Evolutionary conservation across 2,329 filamentous ascomycete species (phyloP).

Genomic region (Beauveria australis): DNA sequence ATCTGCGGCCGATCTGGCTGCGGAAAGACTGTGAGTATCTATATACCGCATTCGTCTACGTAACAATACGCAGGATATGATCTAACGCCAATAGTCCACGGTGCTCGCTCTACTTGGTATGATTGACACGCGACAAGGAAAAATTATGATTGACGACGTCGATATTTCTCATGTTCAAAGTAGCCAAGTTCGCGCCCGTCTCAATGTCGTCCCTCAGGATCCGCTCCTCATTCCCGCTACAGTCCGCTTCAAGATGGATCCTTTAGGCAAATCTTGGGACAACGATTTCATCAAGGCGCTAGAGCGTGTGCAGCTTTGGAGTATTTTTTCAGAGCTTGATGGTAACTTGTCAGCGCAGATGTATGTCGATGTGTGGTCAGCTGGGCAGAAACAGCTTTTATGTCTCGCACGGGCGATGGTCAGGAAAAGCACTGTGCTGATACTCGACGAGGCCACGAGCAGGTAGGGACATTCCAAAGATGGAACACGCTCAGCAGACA

Average conservation of each 20-base stretch:
- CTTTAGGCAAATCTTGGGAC: not conserved
- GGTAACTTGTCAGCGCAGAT: conserved; percentile 29
- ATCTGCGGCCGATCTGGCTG: not conserved
- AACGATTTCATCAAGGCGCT: not conserved
- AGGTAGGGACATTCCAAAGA: not conserved
- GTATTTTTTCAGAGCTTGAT: conserved; percentile 25
- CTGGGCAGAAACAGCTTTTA: conserved; percentile 38
- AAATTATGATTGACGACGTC: not conserved
- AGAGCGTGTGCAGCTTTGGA: conserved; percentile 17
- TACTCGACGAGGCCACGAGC: not conserved
- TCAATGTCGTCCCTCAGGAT: not conserved
- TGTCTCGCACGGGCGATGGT: conserved; percentile 29
- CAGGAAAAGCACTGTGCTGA: conserved; percentile 10
- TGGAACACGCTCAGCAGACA: too few species aligned
- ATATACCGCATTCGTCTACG: too few species aligned
- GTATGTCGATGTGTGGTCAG: conserved; percentile 23
- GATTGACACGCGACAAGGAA: not conserved
- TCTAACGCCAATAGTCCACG: too few species aligned
- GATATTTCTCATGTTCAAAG: not conserved
- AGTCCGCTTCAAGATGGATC: not conserved
- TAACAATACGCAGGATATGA: too few species aligned
- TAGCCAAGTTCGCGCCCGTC: not conserved
- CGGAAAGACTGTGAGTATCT: not conserved
- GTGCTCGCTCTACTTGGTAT: too few species aligned
- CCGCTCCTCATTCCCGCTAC: not conserved